Evolutionary conservation across 192 early-diverging fungal genomes (phyloP).

Genomic region (Rhizophagus sp.): DNA sequence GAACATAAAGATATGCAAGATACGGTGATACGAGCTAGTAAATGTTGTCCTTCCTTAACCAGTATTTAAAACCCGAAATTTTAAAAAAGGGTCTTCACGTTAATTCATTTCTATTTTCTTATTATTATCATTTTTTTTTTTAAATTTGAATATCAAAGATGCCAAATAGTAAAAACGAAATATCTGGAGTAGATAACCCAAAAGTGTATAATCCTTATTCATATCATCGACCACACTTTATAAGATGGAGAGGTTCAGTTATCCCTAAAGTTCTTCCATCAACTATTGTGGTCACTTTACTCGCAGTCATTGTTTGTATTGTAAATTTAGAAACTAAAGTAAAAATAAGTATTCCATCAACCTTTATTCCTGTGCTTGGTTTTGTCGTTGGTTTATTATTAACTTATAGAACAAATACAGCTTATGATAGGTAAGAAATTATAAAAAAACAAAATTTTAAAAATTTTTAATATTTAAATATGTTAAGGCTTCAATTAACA

Average conservation of each 20-base stretch:
- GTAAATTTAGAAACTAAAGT: background rate
- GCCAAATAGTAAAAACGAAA: background rate
- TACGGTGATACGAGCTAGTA: no score
- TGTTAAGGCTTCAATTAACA: no score
- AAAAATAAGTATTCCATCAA: slow-evolving; percentile 2
- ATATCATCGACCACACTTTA: background rate
- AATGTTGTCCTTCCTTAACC: no score
- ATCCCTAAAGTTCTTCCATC: background rate
- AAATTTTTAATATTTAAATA: background rate
- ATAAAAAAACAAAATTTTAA: background rate
- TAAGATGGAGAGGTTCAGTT: slow-evolving; percentile 16
- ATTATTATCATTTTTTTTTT: no score
- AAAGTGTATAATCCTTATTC: background rate
- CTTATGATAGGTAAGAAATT: slow-evolving; percentile 29
- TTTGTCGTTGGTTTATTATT: slow-evolving; percentile 30
- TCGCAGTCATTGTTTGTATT: background rate
- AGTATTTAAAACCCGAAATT: no score
- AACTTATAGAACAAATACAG: slow-evolving; percentile 28
- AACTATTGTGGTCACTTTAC: background rate
- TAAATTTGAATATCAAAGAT: background rate
- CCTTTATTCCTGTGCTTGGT: slow-evolving; percentile 25
- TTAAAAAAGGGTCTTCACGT: no score
- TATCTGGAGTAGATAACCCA: background rate
- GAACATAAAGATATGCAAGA: no score
- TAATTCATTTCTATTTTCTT: no score